Base-by-base conservation (phyloP, 2,329 filamentous ascomycete species). In the Xylaria digitata region DNA sequence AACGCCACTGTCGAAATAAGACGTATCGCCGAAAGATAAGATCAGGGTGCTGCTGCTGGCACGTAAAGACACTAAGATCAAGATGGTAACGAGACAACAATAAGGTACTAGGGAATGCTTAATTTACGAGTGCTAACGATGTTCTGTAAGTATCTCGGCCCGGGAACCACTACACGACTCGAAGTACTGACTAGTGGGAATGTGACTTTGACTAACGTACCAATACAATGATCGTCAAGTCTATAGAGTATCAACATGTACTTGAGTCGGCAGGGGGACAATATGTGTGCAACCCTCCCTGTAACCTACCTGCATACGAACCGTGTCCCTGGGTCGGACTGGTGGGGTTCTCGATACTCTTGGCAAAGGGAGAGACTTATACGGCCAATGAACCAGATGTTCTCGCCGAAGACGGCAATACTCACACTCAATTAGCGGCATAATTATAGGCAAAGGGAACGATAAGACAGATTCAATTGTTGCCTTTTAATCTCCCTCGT, bases 401-500 rank as follows among this genome's bases (percentile, higher is more conserved):
- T 68, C 70, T 72, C 72, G 48, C 72, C 72, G 45, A 57, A 56
- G 67, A 72, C 68, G 73, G 72, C 63, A 74, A 74, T 71, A 72
- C 68, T 68, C 67, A 60, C 70, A 62, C 71, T 70, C 72, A 68
- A 73, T 70, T 65, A 65, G 66, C 70, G 66, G 34, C 65, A 74
- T 71, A 74, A 71, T 72, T 72, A 74, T 75, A 70, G 68, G 70
- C 68, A 66, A 46, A 67, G 62, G 68, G 52, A 62, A 69, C 70
- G 70, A 75, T 73, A 73, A 26, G 71, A 74, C 72, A 75, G 71
- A 70, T 67, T 71, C 67, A 68, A 70, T 71, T 70, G 70, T 63
- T 70, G 74, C 63, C 78, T 75, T 46, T 66, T 54, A 66, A 42
- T 84, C 81, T 72, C 88, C 87, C 72, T 80, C 80, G 70, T 88